Evolutionary conservation across 2,329 filamentous ascomycete genomes (phyloP).

Genomic region (Cladophialophora yegresii): DNA sequence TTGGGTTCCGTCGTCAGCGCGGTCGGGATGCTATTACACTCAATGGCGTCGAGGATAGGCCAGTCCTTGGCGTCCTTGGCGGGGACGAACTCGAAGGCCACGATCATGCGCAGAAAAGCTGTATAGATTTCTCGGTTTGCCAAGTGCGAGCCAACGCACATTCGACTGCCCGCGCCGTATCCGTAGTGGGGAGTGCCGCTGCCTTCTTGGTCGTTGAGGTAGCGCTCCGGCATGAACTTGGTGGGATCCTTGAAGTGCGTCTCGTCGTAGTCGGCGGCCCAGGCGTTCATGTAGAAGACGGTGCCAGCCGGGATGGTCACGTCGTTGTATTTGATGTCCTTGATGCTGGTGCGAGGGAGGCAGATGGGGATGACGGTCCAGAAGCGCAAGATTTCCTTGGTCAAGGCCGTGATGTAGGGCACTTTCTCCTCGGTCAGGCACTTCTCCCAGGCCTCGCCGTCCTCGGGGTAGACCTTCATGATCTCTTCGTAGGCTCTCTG

Average conservation of each 20-base stretch:
- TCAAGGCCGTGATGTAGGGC: constrained; percentile 73
- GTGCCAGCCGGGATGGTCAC: constrained; percentile 71
- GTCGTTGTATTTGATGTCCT: constrained; percentile 69
- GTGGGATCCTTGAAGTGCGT: constrained; percentile 65
- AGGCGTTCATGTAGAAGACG: constrained; percentile 81
- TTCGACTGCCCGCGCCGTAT: constrained; percentile 64
- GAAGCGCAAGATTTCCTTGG: constrained; percentile 76
- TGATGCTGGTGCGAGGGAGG: constrained; percentile 70
- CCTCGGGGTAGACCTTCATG: constrained; percentile 64
- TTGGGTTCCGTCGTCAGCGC: constrained; percentile 64
- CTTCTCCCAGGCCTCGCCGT: constrained; percentile 73
- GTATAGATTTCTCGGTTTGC: constrained; percentile 66
- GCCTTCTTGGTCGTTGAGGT: constrained; percentile 57
- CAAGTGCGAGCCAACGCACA: constrained; percentile 65
- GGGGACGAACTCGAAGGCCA: constrained; percentile 58
- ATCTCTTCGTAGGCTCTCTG: constrained; percentile 69
- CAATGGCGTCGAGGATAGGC: constrained; percentile 59
- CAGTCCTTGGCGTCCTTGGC: constrained; percentile 51
- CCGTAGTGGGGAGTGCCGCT: constrained; percentile 62
- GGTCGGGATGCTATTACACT: constrained; percentile 60
- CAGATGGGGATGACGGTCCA: constrained; percentile 80
- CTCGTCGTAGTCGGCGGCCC: constrained; percentile 72
- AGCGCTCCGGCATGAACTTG: constrained; percentile 70
- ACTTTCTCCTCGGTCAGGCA: constrained; percentile 74
- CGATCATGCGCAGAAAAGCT: constrained; percentile 61